These are phyloP conservation scores for Mortierella sp. DNA, from an alignment of 371 early-diverging fungal genomes.

Conservation along the genomic window DNA sequence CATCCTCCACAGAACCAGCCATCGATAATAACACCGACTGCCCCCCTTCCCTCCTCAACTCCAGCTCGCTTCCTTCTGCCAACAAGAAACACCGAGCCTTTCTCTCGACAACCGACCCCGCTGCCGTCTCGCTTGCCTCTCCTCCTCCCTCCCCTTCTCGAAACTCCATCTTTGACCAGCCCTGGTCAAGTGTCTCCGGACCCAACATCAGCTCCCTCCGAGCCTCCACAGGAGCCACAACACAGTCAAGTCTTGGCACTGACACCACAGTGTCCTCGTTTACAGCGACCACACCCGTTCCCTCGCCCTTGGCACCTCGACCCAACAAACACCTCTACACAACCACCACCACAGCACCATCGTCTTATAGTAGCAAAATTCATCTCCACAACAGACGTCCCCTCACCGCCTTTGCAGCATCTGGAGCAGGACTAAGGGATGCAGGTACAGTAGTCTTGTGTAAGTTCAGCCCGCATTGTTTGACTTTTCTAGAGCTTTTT, in stretches of 20 bases:
- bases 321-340: neutral
- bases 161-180: conserved; percentile 56
- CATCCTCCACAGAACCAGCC: neutral
- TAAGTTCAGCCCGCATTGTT: neutral
- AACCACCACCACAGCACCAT: neutral
- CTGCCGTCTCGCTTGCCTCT: conserved; percentile 35
- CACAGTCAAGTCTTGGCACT: neutral
- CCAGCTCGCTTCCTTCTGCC: conserved; percentile 7
- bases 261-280: neutral
- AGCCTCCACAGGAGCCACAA: neutral
- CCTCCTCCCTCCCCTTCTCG: conserved; percentile 56
- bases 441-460: neutral
- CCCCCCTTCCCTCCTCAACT: neutral
- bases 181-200: conserved; percentile 37
- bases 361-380: conserved; percentile 27
- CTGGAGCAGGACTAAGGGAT: neutral
- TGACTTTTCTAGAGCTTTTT: neutral
- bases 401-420: neutral
- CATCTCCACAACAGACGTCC: conserved; percentile 19
- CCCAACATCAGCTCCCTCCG: conserved; percentile 51
- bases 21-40: neutral
- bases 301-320: neutral
- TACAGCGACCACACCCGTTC: neutral
- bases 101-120: conserved; percentile 9
- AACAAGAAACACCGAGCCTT: conserved; percentile 7